These are phyloP conservation scores for Monsonia emarginata DNA, from an alignment of 441 rosid genomes.

Conservation along the genomic window DNA sequence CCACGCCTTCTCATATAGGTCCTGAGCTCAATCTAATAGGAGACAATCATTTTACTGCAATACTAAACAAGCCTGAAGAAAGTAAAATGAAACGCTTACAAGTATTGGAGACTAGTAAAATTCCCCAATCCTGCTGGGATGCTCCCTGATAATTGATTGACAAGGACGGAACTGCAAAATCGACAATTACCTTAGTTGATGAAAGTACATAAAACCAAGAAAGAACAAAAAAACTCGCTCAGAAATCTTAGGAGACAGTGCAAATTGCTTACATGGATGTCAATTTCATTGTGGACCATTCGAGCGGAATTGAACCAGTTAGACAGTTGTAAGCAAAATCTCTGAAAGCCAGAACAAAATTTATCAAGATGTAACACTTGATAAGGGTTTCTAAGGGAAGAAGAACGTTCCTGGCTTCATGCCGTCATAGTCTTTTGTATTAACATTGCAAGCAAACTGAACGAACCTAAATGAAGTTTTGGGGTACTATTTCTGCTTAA, in stretches of 20 bases:
- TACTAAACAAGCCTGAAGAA: not conserved
- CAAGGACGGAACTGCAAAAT: conserved; percentile 55
- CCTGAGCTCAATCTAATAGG: not conserved
- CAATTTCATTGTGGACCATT: conserved; percentile 50
- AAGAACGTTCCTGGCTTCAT: not conserved
- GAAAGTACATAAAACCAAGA: conserved; percentile 6
- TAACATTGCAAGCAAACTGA: not conserved
- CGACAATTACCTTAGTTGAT: conserved; percentile 7
- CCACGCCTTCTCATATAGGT: not conserved
- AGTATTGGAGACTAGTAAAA: conserved; percentile 42
- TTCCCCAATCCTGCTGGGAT: conserved; percentile 60
- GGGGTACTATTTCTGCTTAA: too few species aligned
- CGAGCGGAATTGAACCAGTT: conserved; percentile 53
- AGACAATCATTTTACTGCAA: not conserved
- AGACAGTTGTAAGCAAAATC: conserved; percentile 75
- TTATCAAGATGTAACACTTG: not conserved
- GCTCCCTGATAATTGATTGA: conserved; percentile 67
- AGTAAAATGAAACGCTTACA: conserved; percentile 36
- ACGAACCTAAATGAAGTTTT: too few species aligned
- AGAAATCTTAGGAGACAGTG: not conserved
- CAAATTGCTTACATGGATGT: conserved; percentile 17
- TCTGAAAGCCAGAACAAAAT: conserved; percentile 22
- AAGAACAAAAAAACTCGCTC: not conserved
- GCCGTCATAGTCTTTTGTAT: not conserved
- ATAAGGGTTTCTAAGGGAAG: not conserved